A percentile compares a stretch with the other conserved stretches of the same genome.
phyloP scores from a whole-genome alignment of 768 basidiomycete genomes.

The Panaeolus papilionaceus region DNA sequence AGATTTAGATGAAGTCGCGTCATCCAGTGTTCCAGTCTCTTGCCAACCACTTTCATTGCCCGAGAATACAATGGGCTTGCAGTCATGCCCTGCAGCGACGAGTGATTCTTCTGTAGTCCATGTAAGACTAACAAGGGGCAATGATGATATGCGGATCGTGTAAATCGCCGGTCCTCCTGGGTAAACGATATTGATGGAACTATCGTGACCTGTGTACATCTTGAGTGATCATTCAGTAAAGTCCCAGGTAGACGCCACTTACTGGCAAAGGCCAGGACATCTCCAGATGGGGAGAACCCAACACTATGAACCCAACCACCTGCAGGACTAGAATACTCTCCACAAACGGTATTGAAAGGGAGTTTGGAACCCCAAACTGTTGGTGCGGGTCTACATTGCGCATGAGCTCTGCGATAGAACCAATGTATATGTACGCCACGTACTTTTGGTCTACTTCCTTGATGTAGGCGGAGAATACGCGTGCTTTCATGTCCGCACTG shows the following conservation, averaged over 20 bases:
- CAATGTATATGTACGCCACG: constrained; percentile 25
- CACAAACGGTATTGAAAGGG: constrained; percentile 97
- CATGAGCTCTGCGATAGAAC: constrained; percentile 14
- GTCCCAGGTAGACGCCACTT: constrained; percentile 35
- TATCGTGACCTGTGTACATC: constrained; percentile 85
- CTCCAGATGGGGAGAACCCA: constrained; percentile 96
- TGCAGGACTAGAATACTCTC: constrained; percentile 86
- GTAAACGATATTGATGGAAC: constrained; percentile 91
- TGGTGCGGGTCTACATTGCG: constrained; percentile 69
- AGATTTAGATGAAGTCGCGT: constrained; percentile 60
- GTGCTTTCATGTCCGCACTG: constrained; percentile 97
- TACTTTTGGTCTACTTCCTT: constrained; percentile 97
- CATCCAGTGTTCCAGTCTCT: constrained; percentile 82
- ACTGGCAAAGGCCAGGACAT: constrained; percentile 93
- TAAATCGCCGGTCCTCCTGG: constrained; percentile 77
- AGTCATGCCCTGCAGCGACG: constrained; percentile 96
- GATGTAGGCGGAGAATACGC: constrained; percentile 97
- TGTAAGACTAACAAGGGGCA: constrained; percentile 85
- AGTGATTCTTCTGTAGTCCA: constrained; percentile 87
- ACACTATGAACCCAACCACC: constrained; percentile 99
- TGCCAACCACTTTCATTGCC: constrained; percentile 84
- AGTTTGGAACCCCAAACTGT: constrained; percentile 98
- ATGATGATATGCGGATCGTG: constrained; percentile 74
- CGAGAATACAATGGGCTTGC: constrained; percentile 89
- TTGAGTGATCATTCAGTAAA: constrained; percentile 8